phyloP scores from a whole-genome alignment of 2,329 filamentous ascomycete genomes.

The Dactylellina cionopaga region DNA sequence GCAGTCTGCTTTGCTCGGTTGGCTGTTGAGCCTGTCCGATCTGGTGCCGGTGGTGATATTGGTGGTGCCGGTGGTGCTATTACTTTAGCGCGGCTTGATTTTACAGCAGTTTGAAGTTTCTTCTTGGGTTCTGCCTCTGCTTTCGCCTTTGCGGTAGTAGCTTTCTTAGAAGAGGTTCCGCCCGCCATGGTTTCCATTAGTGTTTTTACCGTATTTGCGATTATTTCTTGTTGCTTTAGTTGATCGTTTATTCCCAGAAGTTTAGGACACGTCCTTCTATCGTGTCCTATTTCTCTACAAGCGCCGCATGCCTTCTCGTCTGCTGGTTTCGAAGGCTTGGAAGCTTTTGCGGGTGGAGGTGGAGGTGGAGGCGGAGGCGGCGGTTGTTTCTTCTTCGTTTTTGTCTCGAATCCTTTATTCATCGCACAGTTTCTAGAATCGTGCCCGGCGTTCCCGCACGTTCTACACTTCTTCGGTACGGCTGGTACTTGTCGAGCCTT shows the following conservation, averaged over 20 bases:
- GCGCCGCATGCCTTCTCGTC: slow-evolving; percentile 48
- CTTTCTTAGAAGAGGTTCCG: background rate
- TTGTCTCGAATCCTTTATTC: slow-evolving; percentile 26
- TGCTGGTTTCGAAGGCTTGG: slow-evolving; percentile 14
- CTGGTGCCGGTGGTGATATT: background rate
- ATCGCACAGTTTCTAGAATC: slow-evolving; percentile 43
- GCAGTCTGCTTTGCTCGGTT: background rate
- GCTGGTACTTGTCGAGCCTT: background rate
- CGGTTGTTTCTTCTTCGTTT: slow-evolving; percentile 21
- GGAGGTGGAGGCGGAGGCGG: slow-evolving; percentile 10
- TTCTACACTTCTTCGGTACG: slow-evolving; percentile 26
- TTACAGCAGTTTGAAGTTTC: background rate
- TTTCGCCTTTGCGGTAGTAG: background rate
- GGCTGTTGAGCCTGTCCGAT: too few species aligned
- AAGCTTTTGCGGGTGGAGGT: background rate
- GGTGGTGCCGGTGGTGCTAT: background rate
- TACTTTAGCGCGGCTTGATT: background rate
- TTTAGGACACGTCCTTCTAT: slow-evolving; percentile 30
- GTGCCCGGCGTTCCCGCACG: slow-evolving; percentile 44
- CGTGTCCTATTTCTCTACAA: slow-evolving; percentile 37
- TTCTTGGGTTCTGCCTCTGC: background rate
- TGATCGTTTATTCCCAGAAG: background rate
- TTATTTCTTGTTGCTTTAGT: slow-evolving; percentile 1
- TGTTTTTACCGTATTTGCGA: slow-evolving; percentile 20
- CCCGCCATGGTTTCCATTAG: background rate